Evolutionary conservation across 179 eudicot genomes (phyloP).

Genomic region (Beta macrorhiza): DNA sequence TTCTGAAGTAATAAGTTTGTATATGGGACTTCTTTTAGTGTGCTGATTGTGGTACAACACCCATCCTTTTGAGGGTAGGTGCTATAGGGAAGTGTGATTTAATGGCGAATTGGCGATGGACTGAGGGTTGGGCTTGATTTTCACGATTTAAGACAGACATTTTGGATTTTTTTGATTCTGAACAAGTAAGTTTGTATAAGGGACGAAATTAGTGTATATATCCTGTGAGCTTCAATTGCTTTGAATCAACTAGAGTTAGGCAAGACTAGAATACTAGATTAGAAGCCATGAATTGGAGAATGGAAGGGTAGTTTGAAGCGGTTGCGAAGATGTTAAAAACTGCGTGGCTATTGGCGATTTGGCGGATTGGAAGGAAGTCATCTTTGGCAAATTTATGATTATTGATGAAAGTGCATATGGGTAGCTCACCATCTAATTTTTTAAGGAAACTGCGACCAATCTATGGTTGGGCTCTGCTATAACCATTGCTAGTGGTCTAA

Average conservation of each 20-base stretch:
- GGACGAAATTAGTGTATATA: not conserved
- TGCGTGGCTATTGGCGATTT: not conserved
- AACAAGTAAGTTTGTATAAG: not conserved
- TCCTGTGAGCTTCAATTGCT: not conserved
- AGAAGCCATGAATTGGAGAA: not conserved
- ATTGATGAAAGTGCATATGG: not conserved
- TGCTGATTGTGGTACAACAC: no score
- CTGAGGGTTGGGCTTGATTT: no score
- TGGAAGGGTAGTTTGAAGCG: not conserved
- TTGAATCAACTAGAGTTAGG: not conserved
- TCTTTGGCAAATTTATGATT: not conserved
- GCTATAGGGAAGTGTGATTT: no score
- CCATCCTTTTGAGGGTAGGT: no score
- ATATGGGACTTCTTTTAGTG: no score
- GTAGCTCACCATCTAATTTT: not conserved
- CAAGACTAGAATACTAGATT: not conserved
- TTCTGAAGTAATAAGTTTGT: no score
- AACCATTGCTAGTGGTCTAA: not conserved
- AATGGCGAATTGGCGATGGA: no score
- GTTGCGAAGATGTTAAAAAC: not conserved
- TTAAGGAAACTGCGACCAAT: not conserved
- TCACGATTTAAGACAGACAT: no score
- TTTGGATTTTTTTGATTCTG: not conserved
- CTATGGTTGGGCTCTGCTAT: not conserved
- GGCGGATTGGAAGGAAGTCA: not conserved